Conservation (phyloP, 495 filamentous ascomycete genomes). For the Amphirosellinia nigrospora region DNA sequence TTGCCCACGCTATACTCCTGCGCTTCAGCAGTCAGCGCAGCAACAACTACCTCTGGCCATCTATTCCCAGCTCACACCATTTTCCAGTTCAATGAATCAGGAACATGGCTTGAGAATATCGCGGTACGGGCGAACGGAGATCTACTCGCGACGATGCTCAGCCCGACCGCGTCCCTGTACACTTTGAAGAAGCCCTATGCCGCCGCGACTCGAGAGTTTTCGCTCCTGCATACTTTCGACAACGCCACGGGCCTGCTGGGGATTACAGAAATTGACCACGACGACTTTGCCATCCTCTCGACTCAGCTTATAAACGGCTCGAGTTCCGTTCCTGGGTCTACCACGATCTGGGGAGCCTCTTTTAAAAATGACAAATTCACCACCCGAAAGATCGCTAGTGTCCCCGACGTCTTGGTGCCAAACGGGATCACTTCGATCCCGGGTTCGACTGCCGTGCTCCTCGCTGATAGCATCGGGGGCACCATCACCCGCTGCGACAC, state of each 20-base stretch:
- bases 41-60: neutral
- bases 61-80: constrained; percentile 25
- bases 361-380: constrained; percentile 20
- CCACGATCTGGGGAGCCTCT: constrained; percentile 41
- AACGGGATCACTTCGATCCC: constrained; percentile 43
- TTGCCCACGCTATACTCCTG: neutral
- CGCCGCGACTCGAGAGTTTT: constrained; percentile 31
- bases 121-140: constrained; percentile 53
- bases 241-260: constrained; percentile 42
- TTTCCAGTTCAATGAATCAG: constrained; percentile 32
- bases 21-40: neutral
- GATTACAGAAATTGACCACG: constrained; percentile 45
- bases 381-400: constrained; percentile 35
- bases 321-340: constrained; percentile 39
- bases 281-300: constrained; percentile 49
- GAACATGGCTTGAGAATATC: constrained; percentile 51
- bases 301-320: constrained; percentile 38
- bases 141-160: constrained; percentile 49
- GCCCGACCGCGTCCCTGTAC: constrained; percentile 39
- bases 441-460: constrained; percentile 29
- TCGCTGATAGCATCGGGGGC: constrained; percentile 47
- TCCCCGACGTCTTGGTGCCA: constrained; percentile 47
- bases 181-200: constrained; percentile 35
- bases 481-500: constrained; percentile 43
- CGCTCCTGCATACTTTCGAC: constrained; percentile 49